Evolutionary conservation across 768 basidiomycete genomes (phyloP), one percentile per base, ranked within the genome.

Genomic region (Lentinula edodes): DNA sequence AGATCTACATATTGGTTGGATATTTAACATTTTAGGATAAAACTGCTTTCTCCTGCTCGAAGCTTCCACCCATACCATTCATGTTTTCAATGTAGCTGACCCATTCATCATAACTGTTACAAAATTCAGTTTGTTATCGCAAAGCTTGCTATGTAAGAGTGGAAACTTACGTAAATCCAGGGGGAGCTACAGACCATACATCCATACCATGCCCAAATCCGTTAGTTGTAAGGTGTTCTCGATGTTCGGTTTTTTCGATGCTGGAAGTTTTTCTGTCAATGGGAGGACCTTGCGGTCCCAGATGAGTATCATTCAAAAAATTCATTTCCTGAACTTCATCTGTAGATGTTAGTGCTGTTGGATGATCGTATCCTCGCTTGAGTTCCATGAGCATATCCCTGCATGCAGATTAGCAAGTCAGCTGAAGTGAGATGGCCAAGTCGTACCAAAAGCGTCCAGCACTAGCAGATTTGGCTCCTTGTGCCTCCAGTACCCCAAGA

Each of bases 401-500:
- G 3, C 13, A 43, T 34, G 32, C n/a, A 13, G 38, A 32, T n/a
- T 43, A 23, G 28, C 9, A 28, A 20, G 16, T 13, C 8, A 35
- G 7, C 15, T 16, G 32, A n/a, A 2, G 38, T 18, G n/a, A 16
- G 41, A 23, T 38, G 10, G 10, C 10, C 4, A 5, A 28, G 16
- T 38, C 45, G 10, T 13, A 61, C 60, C 51, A 53, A 32, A 52
- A 53, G 38, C 60, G 48, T 42, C 60, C 60, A 9, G 60, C 50
- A 39, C 52, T 35, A 38, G 36, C 36, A 50, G 34, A 61, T 15
- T 36, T 32, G 7, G 12, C 15, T 36, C 53, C 60, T 18, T 36
- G 52, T 15, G 50, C 13, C 6, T 39, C 16, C 9, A 64, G 10
- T 69, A 58, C 56, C 36, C 38, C 36, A 68, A 84, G 74, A 65